Evolutionary conservation across 2,329 filamentous ascomycete species (phyloP).

Genomic region (Chalaropsis ovoidea): DNA sequence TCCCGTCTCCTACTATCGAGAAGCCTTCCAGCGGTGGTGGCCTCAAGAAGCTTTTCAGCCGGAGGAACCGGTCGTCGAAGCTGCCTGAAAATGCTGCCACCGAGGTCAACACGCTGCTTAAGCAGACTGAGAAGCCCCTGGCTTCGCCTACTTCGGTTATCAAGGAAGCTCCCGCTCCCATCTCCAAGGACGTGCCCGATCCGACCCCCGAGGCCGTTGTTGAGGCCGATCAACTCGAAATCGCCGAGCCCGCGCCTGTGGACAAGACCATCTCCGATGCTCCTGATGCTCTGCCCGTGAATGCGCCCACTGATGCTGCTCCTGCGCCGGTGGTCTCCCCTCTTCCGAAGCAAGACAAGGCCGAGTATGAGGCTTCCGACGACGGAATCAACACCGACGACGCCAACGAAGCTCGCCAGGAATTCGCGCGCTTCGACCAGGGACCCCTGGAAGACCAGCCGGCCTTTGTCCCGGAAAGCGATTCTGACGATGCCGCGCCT

Average conservation of each 20-base stretch:
- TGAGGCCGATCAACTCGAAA: neutral
- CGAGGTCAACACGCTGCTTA: slow-evolving; percentile 45
- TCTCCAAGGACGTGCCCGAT: slow-evolving; percentile 25
- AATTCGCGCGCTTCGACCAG: slow-evolving; percentile 68
- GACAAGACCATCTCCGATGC: slow-evolving; percentile 19
- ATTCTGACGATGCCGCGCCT: slow-evolving; percentile 41
- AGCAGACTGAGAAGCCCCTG: slow-evolving; percentile 32
- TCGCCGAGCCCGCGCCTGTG: slow-evolving; percentile 5
- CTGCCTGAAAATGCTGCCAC: slow-evolving; percentile 44
- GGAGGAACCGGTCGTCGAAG: slow-evolving; percentile 52
- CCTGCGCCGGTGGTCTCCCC: slow-evolving; percentile 22
- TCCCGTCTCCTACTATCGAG: slow-evolving; percentile 21
- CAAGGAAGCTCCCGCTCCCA: slow-evolving; percentile 27
- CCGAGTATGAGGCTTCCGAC: slow-evolving; percentile 39
- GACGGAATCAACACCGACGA: slow-evolving; percentile 51
- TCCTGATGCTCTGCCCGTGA: slow-evolving; percentile 11
- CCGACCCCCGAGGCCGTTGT: neutral
- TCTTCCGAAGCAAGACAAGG: slow-evolving; percentile 29
- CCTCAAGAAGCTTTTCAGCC: slow-evolving; percentile 56
- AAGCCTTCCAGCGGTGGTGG: slow-evolving; percentile 35
- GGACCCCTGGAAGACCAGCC: slow-evolving; percentile 80
- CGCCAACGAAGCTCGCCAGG: slow-evolving; percentile 47
- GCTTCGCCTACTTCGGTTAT: slow-evolving; percentile 29
- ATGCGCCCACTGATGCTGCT: slow-evolving; percentile 19
- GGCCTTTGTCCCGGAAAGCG: slow-evolving; percentile 59